Conservation (phyloP, 345 rosid species). For the Arabidopsis arenosa region DNA sequence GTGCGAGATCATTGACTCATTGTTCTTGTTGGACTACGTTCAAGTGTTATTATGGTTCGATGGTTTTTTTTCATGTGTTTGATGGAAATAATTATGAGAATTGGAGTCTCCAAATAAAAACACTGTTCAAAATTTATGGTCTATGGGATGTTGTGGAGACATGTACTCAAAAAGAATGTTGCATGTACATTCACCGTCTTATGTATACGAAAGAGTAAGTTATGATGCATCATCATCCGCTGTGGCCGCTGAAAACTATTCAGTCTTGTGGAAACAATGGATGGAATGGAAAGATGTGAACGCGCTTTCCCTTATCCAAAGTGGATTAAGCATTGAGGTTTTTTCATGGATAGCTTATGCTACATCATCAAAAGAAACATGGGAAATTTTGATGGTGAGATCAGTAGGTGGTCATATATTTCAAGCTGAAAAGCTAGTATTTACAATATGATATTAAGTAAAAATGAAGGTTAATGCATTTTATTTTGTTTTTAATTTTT, state of each 20-base stretch:
- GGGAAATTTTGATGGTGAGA: constrained; percentile 28
- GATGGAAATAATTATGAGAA: constrained; percentile 26
- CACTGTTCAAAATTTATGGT: background rate
- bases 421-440: constrained; percentile 1
- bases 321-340: background rate
- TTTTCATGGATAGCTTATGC: constrained; percentile 29
- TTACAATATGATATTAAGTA: no score
- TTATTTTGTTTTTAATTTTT: no score
- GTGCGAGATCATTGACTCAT: no score
- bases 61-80: background rate
- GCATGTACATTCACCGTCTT: background rate
- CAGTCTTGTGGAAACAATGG: background rate
- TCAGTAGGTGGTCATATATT: constrained; percentile 30
- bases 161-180: background rate
- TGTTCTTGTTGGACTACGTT: no score
- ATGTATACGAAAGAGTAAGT: background rate
- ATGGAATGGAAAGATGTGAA: constrained; percentile 7
- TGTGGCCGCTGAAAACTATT: background rate
- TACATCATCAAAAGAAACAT: constrained; percentile 34
- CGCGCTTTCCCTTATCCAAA: constrained; percentile 7
- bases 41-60: background rate
- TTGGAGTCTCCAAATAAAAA: constrained; percentile 24
- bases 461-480: no score
- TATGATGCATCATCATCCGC: background rate
- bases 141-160: constrained; percentile 35